Evolutionary conservation across 768 basidiomycete genomes (phyloP).

Genomic region (Amanita brunnescens): DNA sequence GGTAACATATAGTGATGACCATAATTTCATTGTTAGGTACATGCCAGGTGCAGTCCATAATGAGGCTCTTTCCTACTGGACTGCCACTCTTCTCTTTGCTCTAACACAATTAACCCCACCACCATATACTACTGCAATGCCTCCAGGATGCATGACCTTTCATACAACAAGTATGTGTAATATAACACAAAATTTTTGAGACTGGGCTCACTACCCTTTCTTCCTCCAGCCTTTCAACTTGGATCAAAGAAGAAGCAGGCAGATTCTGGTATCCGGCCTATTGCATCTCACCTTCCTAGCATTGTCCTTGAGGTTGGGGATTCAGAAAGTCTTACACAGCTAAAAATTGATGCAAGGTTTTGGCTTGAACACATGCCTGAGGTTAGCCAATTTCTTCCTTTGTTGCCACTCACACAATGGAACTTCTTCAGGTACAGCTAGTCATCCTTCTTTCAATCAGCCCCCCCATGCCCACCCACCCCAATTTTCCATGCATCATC

Average conservation of each 20-base stretch:
- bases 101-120: background rate
- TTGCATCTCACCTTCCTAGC: slow-evolving; percentile 2
- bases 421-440: slow-evolving; percentile 11
- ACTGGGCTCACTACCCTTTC: background rate
- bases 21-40: slow-evolving; percentile 14
- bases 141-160: background rate
- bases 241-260: slow-evolving; percentile 12
- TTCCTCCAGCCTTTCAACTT: slow-evolving; percentile 13
- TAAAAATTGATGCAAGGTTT: slow-evolving; percentile 13
- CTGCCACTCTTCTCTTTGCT: background rate
- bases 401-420: slow-evolving; percentile 5
- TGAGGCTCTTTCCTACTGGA: slow-evolving; percentile 6
- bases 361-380: slow-evolving; percentile 14
- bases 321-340: slow-evolving; percentile 13
- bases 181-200: background rate
- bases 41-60: slow-evolving; percentile 11
- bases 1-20: slow-evolving; percentile 13
- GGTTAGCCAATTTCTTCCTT: slow-evolving; percentile 10
- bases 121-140: background rate
- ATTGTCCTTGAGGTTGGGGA: slow-evolving; percentile 13
- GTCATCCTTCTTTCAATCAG: slow-evolving; percentile 14
- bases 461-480: slow-evolving; percentile 7
- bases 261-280: slow-evolving; percentile 9
- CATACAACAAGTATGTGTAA: background rate
- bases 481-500: slow-evolving; percentile 7